Percentiles rank a stretch among this genome's conserved stretches.
These are phyloP conservation scores for Onygenales sp. DNA, from an alignment of 2,329 filamentous ascomycete genomes.

Conservation along the genomic window DNA sequence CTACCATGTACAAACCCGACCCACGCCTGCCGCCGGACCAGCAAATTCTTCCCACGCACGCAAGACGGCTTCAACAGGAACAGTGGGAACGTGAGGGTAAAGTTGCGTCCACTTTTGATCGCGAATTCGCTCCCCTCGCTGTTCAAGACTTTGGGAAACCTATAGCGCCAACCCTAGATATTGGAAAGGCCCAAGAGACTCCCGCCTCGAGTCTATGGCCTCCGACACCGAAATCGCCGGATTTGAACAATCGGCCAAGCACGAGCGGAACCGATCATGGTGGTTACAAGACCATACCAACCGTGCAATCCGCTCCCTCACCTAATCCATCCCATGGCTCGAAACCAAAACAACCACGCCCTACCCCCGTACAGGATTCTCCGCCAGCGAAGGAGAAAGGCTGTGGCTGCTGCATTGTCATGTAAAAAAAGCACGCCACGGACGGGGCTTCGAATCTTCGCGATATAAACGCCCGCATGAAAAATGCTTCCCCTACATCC, in stretches of 20 bases:
- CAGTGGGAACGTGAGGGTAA: slow-evolving; percentile 91
- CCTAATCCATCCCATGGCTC: slow-evolving; percentile 25
- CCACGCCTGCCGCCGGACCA: slow-evolving; percentile 89
- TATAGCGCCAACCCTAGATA: slow-evolving; percentile 8
- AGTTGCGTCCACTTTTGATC: slow-evolving; percentile 76
- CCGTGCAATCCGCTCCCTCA: slow-evolving; percentile 29
- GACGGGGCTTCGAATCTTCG: neutral
- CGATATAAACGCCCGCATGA: neutral
- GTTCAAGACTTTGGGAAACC: slow-evolving; percentile 25
- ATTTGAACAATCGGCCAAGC: slow-evolving; percentile 24
- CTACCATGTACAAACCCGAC: slow-evolving; percentile 91
- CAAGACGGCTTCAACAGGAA: slow-evolving; percentile 81
- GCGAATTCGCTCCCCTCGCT: slow-evolving; percentile 72
- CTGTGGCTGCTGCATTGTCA: slow-evolving; percentile 65
- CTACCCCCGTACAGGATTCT: slow-evolving; percentile 40
- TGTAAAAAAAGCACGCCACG: slow-evolving; percentile 41
- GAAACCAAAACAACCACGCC: slow-evolving; percentile 35
- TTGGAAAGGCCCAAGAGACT: slow-evolving; percentile 3
- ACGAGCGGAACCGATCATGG: slow-evolving; percentile 33
- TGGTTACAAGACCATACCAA: slow-evolving; percentile 43
- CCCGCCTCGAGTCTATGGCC: slow-evolving; percentile 13
- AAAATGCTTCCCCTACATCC: neutral
- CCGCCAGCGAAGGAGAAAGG: slow-evolving; percentile 51
- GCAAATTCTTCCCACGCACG: slow-evolving; percentile 89
- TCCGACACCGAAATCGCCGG: slow-evolving; percentile 25